These are phyloP conservation scores for Chlorella vulgaris DNA, from an alignment of 139 green algal species.

Conservation along the genomic window DNA sequence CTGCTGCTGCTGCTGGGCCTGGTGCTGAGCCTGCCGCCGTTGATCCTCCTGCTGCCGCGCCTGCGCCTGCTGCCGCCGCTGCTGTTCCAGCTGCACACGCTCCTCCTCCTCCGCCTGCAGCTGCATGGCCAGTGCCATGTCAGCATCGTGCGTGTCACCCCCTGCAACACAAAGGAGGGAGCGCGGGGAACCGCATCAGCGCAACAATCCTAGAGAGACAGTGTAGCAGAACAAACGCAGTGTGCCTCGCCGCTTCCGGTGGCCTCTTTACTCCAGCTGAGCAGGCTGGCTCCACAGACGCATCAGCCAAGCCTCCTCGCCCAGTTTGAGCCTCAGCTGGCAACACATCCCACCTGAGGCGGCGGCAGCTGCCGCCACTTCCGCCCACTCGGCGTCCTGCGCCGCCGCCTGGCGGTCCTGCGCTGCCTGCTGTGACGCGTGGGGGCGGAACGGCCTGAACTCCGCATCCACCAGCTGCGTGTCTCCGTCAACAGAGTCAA, in stretches of 20 bases:
- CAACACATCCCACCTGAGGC: conserved; percentile 14
- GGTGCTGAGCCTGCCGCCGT: conserved; percentile 14
- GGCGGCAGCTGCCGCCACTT: conserved; percentile 34
- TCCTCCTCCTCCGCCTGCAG: conserved; percentile 77
- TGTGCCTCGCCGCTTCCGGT: no score
- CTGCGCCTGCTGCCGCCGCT: not conserved
- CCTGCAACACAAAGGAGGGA: not conserved
- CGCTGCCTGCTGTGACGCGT: conserved; percentile 17
- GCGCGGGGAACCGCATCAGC: not conserved
- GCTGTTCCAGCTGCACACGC: conserved; percentile 11
- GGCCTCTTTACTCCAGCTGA: no score
- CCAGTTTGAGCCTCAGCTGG: no score
- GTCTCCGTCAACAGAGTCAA: conserved; percentile 74
- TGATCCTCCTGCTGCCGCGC: conserved; percentile 29
- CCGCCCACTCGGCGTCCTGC: conserved; percentile 30
- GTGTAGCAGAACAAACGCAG: no score
- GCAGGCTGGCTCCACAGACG: no score
- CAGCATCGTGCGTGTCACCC: conserved; percentile 56
- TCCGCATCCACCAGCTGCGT: conserved; percentile 66
- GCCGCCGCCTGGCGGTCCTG: conserved; percentile 10
- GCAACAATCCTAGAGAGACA: no score
- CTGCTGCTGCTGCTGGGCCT: not conserved
- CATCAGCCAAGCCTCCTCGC: no score
- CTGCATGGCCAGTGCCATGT: conserved; percentile 85
- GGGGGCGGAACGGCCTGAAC: conserved; percentile 44